Conservation (phyloP, 2,329 filamentous ascomycete species). For the Dactylellina drechsleri region DNA sequence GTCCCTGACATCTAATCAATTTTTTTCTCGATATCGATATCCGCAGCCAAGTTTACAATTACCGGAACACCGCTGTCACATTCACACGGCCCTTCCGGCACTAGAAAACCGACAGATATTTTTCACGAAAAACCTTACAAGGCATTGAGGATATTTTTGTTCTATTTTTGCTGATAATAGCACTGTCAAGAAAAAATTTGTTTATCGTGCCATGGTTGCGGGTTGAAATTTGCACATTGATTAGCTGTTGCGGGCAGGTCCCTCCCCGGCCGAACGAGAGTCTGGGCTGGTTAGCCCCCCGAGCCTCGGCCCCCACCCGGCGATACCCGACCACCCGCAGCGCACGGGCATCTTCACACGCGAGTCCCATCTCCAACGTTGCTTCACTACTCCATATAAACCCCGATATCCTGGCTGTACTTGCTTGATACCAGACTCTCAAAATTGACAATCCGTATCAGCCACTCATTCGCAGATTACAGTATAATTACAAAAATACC, state of each 20-base stretch:
- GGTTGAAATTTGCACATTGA: slow-evolving; percentile 19
- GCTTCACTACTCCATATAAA: slow-evolving; percentile 30
- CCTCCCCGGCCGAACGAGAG: not conserved
- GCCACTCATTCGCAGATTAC: slow-evolving; percentile 6
- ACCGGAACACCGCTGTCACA: slow-evolving; percentile 15
- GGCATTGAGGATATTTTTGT: slow-evolving; percentile 11
- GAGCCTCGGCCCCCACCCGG: slow-evolving; percentile 40
- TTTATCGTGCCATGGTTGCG: slow-evolving; percentile 26
- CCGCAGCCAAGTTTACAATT: slow-evolving; percentile 17
- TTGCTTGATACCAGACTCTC: slow-evolving; percentile 9
- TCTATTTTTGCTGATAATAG: slow-evolving; percentile 27
- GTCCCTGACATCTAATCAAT: slow-evolving; percentile 2
- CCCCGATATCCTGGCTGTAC: slow-evolving; percentile 6
- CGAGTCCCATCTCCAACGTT: slow-evolving; percentile 10
- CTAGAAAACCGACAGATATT: slow-evolving; percentile 43
- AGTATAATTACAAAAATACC: not conserved
- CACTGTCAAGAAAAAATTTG: slow-evolving; percentile 30
- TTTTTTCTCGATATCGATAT: slow-evolving; percentile 14
- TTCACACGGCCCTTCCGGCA: slow-evolving; percentile 30
- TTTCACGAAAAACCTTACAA: slow-evolving; percentile 18
- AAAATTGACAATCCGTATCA: too few species aligned
- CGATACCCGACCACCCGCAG: slow-evolving; percentile 32
- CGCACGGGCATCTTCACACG: slow-evolving; percentile 23
- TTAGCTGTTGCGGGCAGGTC: slow-evolving; percentile 47
- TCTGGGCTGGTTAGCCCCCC: not conserved